A percentile compares a stretch with the other conserved stretches of the same genome.
Evolutionary conservation across 78 protist genomes (phyloP).

Genomic region (Pirum gemmata): DNA sequence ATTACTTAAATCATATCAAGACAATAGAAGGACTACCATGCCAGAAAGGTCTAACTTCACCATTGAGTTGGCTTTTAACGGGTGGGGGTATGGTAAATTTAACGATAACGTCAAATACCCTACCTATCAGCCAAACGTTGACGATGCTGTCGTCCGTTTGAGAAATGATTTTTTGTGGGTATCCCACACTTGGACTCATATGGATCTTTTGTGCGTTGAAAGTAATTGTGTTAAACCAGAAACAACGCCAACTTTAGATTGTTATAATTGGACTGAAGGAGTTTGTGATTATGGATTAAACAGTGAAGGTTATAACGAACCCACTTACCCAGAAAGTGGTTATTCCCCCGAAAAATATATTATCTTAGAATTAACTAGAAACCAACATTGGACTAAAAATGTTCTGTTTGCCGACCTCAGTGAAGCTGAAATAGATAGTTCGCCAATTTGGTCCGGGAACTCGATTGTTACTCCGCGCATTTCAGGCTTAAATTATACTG

Average conservation of each 20-base stretch:
- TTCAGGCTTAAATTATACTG: conserved; percentile 10
- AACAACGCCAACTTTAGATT: neutral
- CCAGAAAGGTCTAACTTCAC: neutral
- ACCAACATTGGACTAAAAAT: neutral
- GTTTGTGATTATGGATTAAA: conserved; percentile 1
- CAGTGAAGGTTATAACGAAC: conserved; percentile 2
- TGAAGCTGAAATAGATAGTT: neutral
- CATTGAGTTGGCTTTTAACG: neutral
- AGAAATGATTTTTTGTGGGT: conserved; percentile 33
- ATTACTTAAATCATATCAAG: too few relatives aligned
- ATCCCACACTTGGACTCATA: conserved; percentile 41
- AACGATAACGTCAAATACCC: neutral
- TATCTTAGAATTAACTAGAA: too few relatives aligned
- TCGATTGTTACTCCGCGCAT: conserved; percentile 5
- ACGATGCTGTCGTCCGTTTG: neutral
- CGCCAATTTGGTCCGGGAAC: conserved; percentile 6
- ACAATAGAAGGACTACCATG: too few relatives aligned
- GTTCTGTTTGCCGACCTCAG: neutral
- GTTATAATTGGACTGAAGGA: conserved; percentile 10
- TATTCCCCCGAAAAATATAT: neutral
- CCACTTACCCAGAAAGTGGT: neutral
- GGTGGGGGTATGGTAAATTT: neutral
- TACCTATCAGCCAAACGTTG: conserved; percentile 1
- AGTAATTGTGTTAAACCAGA: conserved; percentile 4
- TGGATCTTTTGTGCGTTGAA: conserved; percentile 25